phyloP scores from a whole-genome alignment of 2,329 filamentous ascomycete species.

The Ampelomyces quisqualis region DNA sequence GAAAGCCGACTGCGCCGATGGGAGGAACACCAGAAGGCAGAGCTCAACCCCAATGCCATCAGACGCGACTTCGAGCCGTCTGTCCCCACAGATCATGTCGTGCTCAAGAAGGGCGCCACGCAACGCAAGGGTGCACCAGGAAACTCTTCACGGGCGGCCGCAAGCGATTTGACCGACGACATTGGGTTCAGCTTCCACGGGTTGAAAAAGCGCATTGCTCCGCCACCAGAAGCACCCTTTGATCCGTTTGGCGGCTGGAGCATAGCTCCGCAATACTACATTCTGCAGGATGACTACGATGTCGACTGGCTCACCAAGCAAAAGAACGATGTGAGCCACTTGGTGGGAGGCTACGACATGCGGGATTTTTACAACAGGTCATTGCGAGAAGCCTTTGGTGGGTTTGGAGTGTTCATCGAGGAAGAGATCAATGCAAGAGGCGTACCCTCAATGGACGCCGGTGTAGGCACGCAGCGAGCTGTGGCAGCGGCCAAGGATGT shows the following conservation, averaged over 20 bases:
- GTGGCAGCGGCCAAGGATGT: conserved; percentile 61
- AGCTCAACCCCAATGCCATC: conserved; percentile 50
- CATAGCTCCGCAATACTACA: conserved; percentile 66
- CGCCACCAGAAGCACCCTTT: conserved; percentile 71
- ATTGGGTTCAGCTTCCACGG: conserved; percentile 70
- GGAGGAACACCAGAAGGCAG: conserved; percentile 67
- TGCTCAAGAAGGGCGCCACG: conserved; percentile 66
- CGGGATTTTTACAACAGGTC: conserved; percentile 78
- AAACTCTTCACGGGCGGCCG: conserved; percentile 6
- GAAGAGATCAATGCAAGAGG: conserved; percentile 62
- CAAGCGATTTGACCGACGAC: conserved; percentile 28
- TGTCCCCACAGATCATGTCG: conserved; percentile 24
- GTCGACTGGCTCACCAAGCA: conserved; percentile 71
- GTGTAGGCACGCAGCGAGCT: conserved; percentile 39
- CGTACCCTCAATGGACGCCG: conserved; percentile 35
- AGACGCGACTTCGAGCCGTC: conserved; percentile 27
- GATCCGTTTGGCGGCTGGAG: conserved; percentile 81
- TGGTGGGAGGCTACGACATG: conserved; percentile 80
- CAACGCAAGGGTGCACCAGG: conserved; percentile 53
- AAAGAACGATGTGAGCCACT: conserved; percentile 64
- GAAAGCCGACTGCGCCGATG: conserved; percentile 65
- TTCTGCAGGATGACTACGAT: conserved; percentile 68
- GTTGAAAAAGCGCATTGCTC: conserved; percentile 64
- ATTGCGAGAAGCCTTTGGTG: conserved; percentile 86
- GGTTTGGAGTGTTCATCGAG: conserved; percentile 80